Evolutionary conservation across 148 eudicot species (phyloP).

Genomic region (Drosera capensis): DNA sequence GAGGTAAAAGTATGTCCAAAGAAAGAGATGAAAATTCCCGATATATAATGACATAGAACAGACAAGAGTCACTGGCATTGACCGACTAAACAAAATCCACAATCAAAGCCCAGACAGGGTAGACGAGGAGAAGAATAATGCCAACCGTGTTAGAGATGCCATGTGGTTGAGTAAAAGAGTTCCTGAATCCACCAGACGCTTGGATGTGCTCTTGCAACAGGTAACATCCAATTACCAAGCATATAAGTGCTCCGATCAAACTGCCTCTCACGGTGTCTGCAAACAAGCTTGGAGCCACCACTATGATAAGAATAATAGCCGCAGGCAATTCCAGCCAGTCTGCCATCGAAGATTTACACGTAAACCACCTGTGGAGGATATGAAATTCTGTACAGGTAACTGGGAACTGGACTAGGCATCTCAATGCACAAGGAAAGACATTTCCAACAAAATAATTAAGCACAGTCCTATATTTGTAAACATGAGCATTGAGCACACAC

Average conservation of each 20-base stretch:
- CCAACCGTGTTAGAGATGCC: conserved; percentile 79
- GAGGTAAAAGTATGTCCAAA: too few relatives aligned
- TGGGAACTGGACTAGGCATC: too few relatives aligned
- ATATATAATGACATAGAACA: too few relatives aligned
- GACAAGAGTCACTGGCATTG: too few relatives aligned
- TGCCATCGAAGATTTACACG: conserved; percentile 14
- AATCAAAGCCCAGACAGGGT: conserved; percentile 56
- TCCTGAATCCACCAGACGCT: conserved; percentile 87
- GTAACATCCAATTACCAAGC: conserved; percentile 55
- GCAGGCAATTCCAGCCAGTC: conserved; percentile 80
- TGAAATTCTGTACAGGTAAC: too few relatives aligned
- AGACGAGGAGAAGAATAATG: conserved; percentile 51
- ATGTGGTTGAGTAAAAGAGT: conserved; percentile 62
- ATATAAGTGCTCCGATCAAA: conserved; percentile 38
- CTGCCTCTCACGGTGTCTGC: conserved; percentile 26
- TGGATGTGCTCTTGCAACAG: conserved; percentile 86
- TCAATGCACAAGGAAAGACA: too few relatives aligned
- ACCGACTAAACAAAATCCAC: conserved; percentile 2
- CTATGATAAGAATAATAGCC: conserved; percentile 55
- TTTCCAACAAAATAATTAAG: too few relatives aligned
- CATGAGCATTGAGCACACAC: too few relatives aligned
- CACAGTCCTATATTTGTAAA: too few relatives aligned
- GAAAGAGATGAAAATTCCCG: too few relatives aligned
- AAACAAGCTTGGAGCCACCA: conserved; percentile 61
- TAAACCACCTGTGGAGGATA: neutral